These are phyloP conservation scores for Nannizzia gypsea DNA, from an alignment of 2,329 filamentous ascomycete genomes.

Conservation along the genomic window DNA sequence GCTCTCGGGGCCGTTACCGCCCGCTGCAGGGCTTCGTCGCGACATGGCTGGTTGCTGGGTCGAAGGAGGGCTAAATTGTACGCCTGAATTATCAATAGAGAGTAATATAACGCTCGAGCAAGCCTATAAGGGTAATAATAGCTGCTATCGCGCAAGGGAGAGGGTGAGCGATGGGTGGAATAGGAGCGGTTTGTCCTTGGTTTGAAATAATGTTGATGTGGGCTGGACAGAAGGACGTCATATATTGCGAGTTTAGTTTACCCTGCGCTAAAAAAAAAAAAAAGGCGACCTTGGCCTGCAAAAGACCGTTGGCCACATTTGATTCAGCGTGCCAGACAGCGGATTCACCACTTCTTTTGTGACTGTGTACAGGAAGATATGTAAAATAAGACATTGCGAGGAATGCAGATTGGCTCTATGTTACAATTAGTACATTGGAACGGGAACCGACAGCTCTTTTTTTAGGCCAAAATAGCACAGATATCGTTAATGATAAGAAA, in stretches of 20 bases:
- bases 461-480: not conserved
- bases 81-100: not conserved
- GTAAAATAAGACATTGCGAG: not conserved
- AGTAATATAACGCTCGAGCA: not conserved
- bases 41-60: conserved; percentile 9
- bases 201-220: not conserved
- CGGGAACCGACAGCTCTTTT: not conserved
- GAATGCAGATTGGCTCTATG: conserved; percentile 1
- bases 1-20: conserved; percentile 1
- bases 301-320: not conserved
- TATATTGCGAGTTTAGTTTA: not conserved
- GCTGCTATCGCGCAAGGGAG: not conserved
- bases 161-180: not conserved
- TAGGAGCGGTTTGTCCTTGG: not conserved
- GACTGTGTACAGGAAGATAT: not conserved
- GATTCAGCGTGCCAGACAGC: not conserved
- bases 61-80: not conserved
- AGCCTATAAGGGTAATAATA: not conserved
- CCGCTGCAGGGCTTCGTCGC: conserved; percentile 10
- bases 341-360: not conserved
- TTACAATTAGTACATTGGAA: not conserved
- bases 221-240: conserved; percentile 2
- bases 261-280: not conserved
- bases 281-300: not conserved
- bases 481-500: not conserved